Percentiles rank a stretch among this genome's conserved stretches.
Conservation (phyloP, 2,329 filamentous ascomycete species). For the Paraconiothyrium sp. region DNA sequence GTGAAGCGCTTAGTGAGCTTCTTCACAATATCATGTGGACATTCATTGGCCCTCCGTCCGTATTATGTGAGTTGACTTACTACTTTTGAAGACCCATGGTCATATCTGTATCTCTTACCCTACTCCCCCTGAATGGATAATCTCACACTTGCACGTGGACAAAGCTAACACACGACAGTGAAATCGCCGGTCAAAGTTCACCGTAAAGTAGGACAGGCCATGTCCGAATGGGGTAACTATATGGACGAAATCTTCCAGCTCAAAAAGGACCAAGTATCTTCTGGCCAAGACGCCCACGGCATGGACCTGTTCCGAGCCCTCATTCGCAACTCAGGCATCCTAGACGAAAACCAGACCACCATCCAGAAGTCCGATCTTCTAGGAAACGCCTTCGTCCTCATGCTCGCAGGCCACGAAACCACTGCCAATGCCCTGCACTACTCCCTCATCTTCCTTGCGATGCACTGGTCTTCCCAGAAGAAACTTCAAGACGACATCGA, state of each 20-base stretch:
- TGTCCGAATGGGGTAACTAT: conserved; percentile 72
- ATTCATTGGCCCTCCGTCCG: conserved; percentile 66
- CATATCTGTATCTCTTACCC: background rate
- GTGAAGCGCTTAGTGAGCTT: conserved; percentile 67
- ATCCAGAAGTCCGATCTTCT: conserved; percentile 66
- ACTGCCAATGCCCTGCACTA: conserved; percentile 81
- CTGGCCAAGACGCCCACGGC: conserved; percentile 49
- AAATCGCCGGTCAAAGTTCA: conserved; percentile 57
- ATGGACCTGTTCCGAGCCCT: conserved; percentile 65
- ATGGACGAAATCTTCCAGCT: conserved; percentile 73
- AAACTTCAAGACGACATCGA: conserved; percentile 76
- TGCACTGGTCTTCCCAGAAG: conserved; percentile 70
- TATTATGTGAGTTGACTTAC: conserved; percentile 58
- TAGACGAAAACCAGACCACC: conserved; percentile 43
- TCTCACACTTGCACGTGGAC: background rate
- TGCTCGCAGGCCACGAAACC: conserved; percentile 82
- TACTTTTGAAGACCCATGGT: background rate
- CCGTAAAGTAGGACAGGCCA: conserved; percentile 63
- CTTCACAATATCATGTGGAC: conserved; percentile 72
- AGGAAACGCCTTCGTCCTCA: conserved; percentile 72
- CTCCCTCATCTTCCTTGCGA: conserved; percentile 72
- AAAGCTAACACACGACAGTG: conserved; percentile 23
- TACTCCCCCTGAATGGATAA: background rate
- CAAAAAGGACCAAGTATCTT: conserved; percentile 62
- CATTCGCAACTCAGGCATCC: conserved; percentile 47